Evolutionary conservation across 495 filamentous ascomycete species (phyloP).

Genomic region (Penicillium crystallinum): DNA sequence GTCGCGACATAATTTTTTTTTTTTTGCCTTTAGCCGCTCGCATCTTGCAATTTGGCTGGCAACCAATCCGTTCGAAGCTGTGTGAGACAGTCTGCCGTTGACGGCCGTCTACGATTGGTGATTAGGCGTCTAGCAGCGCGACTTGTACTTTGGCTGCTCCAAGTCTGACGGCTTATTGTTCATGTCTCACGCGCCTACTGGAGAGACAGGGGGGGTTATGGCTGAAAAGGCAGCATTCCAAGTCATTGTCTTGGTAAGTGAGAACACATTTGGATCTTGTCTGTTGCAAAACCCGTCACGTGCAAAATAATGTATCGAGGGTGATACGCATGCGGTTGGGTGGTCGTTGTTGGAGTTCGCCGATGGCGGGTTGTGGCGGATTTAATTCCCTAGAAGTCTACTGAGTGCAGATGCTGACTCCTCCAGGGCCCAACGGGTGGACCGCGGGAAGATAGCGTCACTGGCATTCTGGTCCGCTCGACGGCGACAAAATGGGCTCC

Average conservation of each 20-base stretch:
- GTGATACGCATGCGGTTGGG: neutral
- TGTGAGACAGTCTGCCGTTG: slow-evolving; percentile 1
- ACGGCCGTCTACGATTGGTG: neutral
- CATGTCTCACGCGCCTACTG: slow-evolving; percentile 7
- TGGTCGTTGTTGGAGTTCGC: neutral
- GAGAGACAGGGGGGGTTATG: slow-evolving; percentile 8
- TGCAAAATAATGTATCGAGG: slow-evolving; percentile 2
- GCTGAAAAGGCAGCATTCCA: slow-evolving; percentile 53
- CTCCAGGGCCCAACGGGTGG: slow-evolving; percentile 88
- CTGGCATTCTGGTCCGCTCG: slow-evolving; percentile 82
- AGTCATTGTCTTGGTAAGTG: slow-evolving; percentile 75
- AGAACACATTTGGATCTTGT: neutral
- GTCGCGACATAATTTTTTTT: neutral
- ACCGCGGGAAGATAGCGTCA: slow-evolving; percentile 82
- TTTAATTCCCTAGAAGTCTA: slow-evolving; percentile 8
- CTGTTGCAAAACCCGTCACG: slow-evolving; percentile 5
- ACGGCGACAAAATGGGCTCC: slow-evolving; percentile 69
- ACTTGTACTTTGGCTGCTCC: neutral
- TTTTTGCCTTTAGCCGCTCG: neutral
- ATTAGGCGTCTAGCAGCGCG: neutral
- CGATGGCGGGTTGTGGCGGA: slow-evolving; percentile 16
- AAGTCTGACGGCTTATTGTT: neutral
- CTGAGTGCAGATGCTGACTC: slow-evolving; percentile 17
- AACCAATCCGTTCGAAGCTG: neutral
- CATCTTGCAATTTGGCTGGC: neutral